Evolutionary conservation across 345 rosid genomes (phyloP).

Genomic region (Eucalyptus cladocalyx): DNA sequence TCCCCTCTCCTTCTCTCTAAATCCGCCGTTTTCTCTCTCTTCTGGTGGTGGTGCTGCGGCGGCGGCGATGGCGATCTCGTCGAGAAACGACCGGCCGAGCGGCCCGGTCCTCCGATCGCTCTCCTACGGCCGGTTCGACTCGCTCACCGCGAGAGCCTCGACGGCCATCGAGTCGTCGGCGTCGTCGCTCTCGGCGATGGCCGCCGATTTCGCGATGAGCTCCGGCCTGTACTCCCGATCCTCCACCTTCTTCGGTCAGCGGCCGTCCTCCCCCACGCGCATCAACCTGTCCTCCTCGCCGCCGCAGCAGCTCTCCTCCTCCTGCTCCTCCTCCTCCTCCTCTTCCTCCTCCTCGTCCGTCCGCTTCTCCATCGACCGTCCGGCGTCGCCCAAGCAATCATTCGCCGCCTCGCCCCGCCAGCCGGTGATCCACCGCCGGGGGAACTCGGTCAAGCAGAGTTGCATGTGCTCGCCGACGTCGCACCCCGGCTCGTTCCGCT

Average conservation of each 20-base stretch:
- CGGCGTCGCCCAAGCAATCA: slow-evolving; percentile 44
- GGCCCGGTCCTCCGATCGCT: slow-evolving; percentile 45
- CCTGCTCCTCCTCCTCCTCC: slow-evolving; percentile 16
- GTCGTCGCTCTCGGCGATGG: slow-evolving; percentile 28
- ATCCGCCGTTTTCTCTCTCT: neutral
- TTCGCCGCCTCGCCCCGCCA: slow-evolving; percentile 21
- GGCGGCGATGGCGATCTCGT: slow-evolving; percentile 14
- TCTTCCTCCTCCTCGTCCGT: slow-evolving; percentile 1
- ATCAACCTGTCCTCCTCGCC: slow-evolving; percentile 36
- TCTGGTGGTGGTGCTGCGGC: no score
- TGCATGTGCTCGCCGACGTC: slow-evolving; percentile 94
- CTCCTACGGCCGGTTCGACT: slow-evolving; percentile 34
- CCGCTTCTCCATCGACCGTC: slow-evolving; percentile 50
- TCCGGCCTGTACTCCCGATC: slow-evolving; percentile 1
- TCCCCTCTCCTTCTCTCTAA: neutral
- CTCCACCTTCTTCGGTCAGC: slow-evolving; percentile 6
- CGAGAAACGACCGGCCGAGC: slow-evolving; percentile 30
- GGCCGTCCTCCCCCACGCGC: slow-evolving; percentile 66
- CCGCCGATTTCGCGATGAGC: neutral
- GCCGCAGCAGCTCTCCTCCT: neutral
- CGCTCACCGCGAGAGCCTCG: slow-evolving; percentile 13
- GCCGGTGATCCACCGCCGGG: slow-evolving; percentile 7
- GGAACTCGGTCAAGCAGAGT: slow-evolving; percentile 23
- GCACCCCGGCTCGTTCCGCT: slow-evolving; percentile 82
- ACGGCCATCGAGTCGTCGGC: slow-evolving; percentile 57